Evolutionary conservation across 2,329 filamentous ascomycete genomes (phyloP), one percentile per base, ranked within the genome.

Genomic region (Curvularia spicifera): DNA sequence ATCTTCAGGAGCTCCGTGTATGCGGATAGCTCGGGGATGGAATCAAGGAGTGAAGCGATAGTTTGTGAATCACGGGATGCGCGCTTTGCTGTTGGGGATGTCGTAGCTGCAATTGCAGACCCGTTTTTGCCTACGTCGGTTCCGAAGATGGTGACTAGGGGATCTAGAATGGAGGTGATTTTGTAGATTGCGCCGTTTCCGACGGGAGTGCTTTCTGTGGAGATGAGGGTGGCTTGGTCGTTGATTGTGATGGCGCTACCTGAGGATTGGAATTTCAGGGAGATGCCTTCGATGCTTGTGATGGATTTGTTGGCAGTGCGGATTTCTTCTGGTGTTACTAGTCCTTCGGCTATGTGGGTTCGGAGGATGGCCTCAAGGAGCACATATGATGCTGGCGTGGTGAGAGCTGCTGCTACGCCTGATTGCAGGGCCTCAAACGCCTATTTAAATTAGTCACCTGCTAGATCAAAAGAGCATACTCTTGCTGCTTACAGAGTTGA

Each of bases 161-260:
- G 39, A 9, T 52, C 50, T 39, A 52, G 24, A 1, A 52, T 10
- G 31, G 39, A 33, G 6, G 39, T 44, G 50, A 52, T 43, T 52
- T 52, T 52, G 29, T 44, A 52, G 20, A 52, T 44, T 10, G 39
- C 50, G 10, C 50, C 50, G 50, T 52, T 52, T 3, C 50, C 50
- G 8, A 35, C 50, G 2, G 12, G 9, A 28, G 28, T 44, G 9
- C 50, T 44, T 2, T 28, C 22, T 1, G 39, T 12, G 12, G 50
- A 52, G 3, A 44, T 13, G 26, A 52, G n/a, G 6, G 26, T 35
- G 39, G 50, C 50, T 52, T 52, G 50, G 15, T 52, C n/a, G 50
- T 45, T 44, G 50, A 44, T 39, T 0, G 18, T 22, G 20, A 44
- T 9, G 10, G 40, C 22, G 20, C 33, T 26, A 5, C 39, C 39